phyloP scores from a whole-genome alignment of 1,139 yeast genomes.

The Suhomyces atakaporum region DNA sequence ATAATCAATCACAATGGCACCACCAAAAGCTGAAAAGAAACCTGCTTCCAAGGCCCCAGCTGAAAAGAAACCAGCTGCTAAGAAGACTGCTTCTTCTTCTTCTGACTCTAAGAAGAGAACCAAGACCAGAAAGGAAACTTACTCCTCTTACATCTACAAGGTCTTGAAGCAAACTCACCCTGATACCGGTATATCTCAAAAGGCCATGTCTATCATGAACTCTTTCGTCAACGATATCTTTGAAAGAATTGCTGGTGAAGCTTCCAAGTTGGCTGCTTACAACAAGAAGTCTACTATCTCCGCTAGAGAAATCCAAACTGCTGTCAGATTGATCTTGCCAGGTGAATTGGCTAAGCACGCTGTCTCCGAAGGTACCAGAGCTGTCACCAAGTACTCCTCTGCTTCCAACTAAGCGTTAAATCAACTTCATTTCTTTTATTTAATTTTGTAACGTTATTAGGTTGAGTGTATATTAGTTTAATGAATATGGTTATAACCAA shows the following conservation, averaged over 20 bases:
- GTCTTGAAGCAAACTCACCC: constrained; percentile 99
- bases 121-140: constrained; percentile 98
- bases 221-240: constrained; percentile 96
- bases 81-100: constrained; percentile 74
- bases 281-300: constrained; percentile 99
- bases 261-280: constrained; percentile 99
- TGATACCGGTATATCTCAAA: constrained; percentile 99
- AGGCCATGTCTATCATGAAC: constrained; percentile 99
- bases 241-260: constrained; percentile 96
- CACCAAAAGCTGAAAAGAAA: constrained; percentile 91
- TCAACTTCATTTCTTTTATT: constrained; percentile 16
- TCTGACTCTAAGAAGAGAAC: constrained; percentile 91
- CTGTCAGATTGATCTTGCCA: constrained; percentile 97
- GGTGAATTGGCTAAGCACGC: constrained; percentile 99
- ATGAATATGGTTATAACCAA: constrained; percentile 16
- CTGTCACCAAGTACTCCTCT: constrained; percentile 98
- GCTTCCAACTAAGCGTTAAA: constrained; percentile 50
- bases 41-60: constrained; percentile 99
- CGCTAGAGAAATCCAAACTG: constrained; percentile 99
- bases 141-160: constrained; percentile 98
- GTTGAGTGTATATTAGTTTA: constrained; percentile 22
- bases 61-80: constrained; percentile 94
- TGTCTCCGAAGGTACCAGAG: constrained; percentile 99
- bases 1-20: constrained; percentile 66
- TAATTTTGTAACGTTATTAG: constrained; percentile 19